Evolutionary conservation across 73 alveolate species (phyloP).

Genomic region (Urostyla sp.): DNA sequence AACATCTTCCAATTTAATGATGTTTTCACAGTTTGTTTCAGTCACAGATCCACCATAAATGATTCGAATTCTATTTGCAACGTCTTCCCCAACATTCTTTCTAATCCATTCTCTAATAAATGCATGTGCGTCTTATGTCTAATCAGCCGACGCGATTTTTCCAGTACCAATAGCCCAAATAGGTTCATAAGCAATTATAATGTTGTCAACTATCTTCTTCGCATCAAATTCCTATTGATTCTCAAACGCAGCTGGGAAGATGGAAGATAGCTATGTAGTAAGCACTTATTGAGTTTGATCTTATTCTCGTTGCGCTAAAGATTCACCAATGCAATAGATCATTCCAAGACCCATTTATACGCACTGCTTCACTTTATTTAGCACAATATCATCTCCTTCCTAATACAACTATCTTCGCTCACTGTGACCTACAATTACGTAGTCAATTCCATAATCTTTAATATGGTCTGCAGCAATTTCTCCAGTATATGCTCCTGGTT

Average conservation of each 20-base stretch:
- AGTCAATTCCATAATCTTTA: slow-evolving; percentile 77
- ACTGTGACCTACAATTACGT: slow-evolving; percentile 85
- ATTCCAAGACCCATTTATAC: slow-evolving; percentile 63
- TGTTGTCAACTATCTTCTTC: too few relatives aligned
- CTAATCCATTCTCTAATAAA: slow-evolving; percentile 68
- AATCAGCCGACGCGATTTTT: slow-evolving; percentile 65
- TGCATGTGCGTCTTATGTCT: slow-evolving; percentile 71
- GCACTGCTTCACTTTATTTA: slow-evolving; percentile 73
- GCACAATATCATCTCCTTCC: slow-evolving; percentile 73
- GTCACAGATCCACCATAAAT: slow-evolving; percentile 77
- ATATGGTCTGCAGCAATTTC: slow-evolving; percentile 79
- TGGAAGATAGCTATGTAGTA: slow-evolving; percentile 37
- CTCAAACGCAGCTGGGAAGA: not conserved
- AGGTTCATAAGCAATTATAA: slow-evolving; percentile 74
- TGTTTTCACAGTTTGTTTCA: slow-evolving; percentile 72
- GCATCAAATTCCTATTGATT: slow-evolving; percentile 50
- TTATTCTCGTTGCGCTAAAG: slow-evolving; percentile 71
- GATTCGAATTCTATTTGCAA: slow-evolving; percentile 66
- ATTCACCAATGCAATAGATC: slow-evolving; percentile 82
- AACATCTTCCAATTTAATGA: slow-evolving; percentile 65
- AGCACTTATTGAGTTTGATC: slow-evolving; percentile 64
- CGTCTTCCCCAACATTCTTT: slow-evolving; percentile 58
- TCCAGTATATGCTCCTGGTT: slow-evolving; percentile 77
- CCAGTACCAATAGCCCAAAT: slow-evolving; percentile 70
- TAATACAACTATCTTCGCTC: slow-evolving; percentile 78